Percentiles rank a stretch among this genome's conserved stretches.
phyloP scores from a whole-genome alignment of 306 rosid species.

The Bauhinia variegata region DNA sequence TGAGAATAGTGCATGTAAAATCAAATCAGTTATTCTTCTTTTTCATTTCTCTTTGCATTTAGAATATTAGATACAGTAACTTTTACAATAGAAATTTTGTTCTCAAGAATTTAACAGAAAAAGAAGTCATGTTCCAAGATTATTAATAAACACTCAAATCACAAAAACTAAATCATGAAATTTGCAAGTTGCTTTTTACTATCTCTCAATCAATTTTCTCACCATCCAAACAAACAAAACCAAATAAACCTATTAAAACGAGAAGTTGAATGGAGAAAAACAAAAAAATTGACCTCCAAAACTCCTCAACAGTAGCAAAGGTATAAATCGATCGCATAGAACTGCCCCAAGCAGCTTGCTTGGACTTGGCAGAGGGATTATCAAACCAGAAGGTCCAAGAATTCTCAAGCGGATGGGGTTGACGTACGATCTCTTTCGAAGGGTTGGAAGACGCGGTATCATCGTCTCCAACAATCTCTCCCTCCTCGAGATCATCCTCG shows the following conservation, averaged over 20 bases:
- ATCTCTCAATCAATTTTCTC: not conserved
- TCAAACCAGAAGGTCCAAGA: constrained; percentile 99
- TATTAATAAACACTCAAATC: not conserved
- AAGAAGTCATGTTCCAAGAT: too few species aligned
- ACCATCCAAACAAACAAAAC: constrained; percentile 10
- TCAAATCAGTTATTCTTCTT: too few species aligned
- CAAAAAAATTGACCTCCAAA: constrained; percentile 69
- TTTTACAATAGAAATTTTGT: too few species aligned
- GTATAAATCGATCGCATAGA: constrained; percentile 75
- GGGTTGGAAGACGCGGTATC: constrained; percentile 54
- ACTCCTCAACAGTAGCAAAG: constrained; percentile 77
- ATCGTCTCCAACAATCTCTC: constrained; percentile 74
- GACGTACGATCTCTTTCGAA: constrained; percentile 36
- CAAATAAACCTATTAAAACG: not conserved
- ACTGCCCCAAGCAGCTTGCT: constrained; percentile 76
- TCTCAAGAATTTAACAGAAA: too few species aligned
- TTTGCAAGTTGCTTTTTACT: not conserved
- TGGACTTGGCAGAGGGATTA: constrained; percentile 58
- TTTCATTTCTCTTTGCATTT: too few species aligned
- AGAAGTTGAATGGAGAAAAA: too few species aligned
- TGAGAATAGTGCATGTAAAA: too few species aligned
- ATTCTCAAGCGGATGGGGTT: constrained; percentile 75
- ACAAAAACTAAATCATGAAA: not conserved
- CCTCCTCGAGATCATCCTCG: constrained; percentile 66
- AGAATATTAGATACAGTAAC: too few species aligned